phyloP scores from a whole-genome alignment of 202 grass and related monocot species.

The Eragrostis tef region DNA sequence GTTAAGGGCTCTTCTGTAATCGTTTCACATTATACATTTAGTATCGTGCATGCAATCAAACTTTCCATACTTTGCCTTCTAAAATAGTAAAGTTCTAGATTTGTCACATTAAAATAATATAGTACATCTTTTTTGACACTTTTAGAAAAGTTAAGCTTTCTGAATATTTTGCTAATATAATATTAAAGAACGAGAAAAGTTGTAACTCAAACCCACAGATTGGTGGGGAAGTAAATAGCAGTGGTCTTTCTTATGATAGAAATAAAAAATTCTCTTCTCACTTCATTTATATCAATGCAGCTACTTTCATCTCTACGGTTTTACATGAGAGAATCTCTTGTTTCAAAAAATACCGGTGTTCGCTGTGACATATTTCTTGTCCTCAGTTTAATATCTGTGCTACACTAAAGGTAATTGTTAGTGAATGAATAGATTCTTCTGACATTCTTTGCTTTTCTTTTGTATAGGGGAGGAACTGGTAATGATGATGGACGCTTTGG shows the following conservation, averaged over 20 bases:
- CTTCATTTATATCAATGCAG: slow-evolving; percentile 29
- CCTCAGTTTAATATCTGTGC: not conserved
- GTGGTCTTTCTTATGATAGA: not conserved
- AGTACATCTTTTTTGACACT: too few species aligned
- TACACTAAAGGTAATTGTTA: slow-evolving; percentile 38
- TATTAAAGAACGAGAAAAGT: not conserved
- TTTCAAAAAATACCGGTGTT: slow-evolving; percentile 17
- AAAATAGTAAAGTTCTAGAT: not conserved
- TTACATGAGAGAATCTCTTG: slow-evolving; percentile 7
- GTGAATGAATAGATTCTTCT: slow-evolving; percentile 39
- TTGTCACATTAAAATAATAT: too few species aligned
- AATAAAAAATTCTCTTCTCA: not conserved
- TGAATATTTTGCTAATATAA: not conserved
- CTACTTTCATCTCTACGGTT: not conserved
- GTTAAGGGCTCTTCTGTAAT: not conserved
- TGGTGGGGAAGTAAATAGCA: not conserved
- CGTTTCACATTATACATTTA: not conserved
- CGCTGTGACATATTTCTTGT: not conserved
- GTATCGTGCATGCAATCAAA: not conserved
- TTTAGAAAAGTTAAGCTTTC: not conserved
- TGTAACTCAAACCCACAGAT: not conserved
- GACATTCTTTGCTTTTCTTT: slow-evolving; percentile 35
- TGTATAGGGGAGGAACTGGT: slow-evolving; percentile 79
- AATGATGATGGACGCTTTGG: slow-evolving; percentile 68
- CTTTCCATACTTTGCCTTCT: not conserved